phyloP scores from a whole-genome alignment of 106 monocot genomes.

The Iris macrosiphon region DNA sequence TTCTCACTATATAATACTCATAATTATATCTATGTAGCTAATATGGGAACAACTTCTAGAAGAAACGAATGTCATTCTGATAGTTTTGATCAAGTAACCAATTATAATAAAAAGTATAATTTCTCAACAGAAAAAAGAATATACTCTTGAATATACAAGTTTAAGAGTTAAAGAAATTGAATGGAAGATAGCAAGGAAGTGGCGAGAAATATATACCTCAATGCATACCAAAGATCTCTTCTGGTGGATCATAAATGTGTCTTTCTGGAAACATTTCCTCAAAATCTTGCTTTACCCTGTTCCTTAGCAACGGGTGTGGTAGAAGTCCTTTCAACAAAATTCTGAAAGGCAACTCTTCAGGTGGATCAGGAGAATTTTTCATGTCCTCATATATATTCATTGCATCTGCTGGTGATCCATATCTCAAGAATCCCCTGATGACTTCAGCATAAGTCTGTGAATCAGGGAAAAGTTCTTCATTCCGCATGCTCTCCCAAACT shows the following conservation, averaged over 20 bases:
- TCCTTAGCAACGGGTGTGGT: slow-evolving; percentile 77
- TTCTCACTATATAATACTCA: too few relatives aligned
- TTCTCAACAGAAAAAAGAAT: too few relatives aligned
- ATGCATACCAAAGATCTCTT: slow-evolving; percentile 83
- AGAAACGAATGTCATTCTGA: too few relatives aligned
- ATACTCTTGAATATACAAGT: too few relatives aligned
- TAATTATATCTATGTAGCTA: too few relatives aligned
- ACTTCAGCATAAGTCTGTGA: slow-evolving; percentile 92
- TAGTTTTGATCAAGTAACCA: too few relatives aligned
- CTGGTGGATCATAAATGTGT: slow-evolving; percentile 94
- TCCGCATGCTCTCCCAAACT: slow-evolving; percentile 72
- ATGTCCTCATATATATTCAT: slow-evolving; percentile 99
- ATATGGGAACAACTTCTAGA: too few relatives aligned
- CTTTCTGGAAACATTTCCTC: slow-evolving; percentile 90
- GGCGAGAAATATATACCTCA: slow-evolving; percentile 25
- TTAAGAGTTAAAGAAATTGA: not conserved
- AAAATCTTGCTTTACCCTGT: slow-evolving; percentile 90
- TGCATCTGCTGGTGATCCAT: slow-evolving; percentile 92
- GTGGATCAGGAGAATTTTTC: slow-evolving; percentile 87
- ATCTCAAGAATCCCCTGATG: slow-evolving; percentile 83
- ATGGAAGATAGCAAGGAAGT: not conserved
- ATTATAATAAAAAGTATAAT: too few relatives aligned
- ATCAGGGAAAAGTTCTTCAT: slow-evolving; percentile 77
- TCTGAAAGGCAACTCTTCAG: slow-evolving; percentile 86
- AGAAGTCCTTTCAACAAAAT: slow-evolving; percentile 87